Base-by-base conservation (phyloP, 768 basidiomycete species). In the Suillus subaureus region DNA sequence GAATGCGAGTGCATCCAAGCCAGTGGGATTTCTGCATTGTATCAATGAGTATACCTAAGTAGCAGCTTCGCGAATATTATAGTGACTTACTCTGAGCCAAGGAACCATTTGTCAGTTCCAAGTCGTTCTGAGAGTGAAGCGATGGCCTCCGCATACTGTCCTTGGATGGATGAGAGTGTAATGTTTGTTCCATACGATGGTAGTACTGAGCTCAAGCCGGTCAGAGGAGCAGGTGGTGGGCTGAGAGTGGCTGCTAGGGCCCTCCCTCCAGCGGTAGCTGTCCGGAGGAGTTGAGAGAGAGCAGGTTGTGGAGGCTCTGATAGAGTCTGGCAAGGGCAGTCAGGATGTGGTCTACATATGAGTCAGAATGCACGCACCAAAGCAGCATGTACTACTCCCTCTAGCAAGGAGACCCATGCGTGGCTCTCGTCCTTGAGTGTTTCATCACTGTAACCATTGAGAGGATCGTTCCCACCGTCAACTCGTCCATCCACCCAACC, bases 351-450 rank as follows among this genome's bases (percentile, higher is more conserved):
- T 49, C 54, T n/a, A 42, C 51, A 64, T 16, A 39, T 39, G 3
- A 33, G 15, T 39, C 18, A 26, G 49, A 63, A 55, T 39, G 67
- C 15, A 79, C 85, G 62, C 68, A 93, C 88, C 77, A 95, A 74
- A 15, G 91, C 89, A 68, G 90, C 89, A 73, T 93, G 93, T 8
- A 95, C 85, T 55, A 84, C 79, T 42, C 88, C 88, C 74, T 95
- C 91, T 47, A 95, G 84, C 39, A 95, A 81, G 2, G 91, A 80
- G 31, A 93, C 84, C 93, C 93, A 95, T 1, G 93, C 93, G 51
- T 87, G 83, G 69, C 91, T 91, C 74, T 95, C 93, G 69, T 92
- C 88, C 58, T 83, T 81, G 28, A 89, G 80, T 23, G 78, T 75
- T 56, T 83, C 79, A 68, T 90, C 83, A 42, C 74, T 81, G 73